phyloP scores from a whole-genome alignment of 1,139 yeast genomes.

The Wickerhamiella infanticola region DNA sequence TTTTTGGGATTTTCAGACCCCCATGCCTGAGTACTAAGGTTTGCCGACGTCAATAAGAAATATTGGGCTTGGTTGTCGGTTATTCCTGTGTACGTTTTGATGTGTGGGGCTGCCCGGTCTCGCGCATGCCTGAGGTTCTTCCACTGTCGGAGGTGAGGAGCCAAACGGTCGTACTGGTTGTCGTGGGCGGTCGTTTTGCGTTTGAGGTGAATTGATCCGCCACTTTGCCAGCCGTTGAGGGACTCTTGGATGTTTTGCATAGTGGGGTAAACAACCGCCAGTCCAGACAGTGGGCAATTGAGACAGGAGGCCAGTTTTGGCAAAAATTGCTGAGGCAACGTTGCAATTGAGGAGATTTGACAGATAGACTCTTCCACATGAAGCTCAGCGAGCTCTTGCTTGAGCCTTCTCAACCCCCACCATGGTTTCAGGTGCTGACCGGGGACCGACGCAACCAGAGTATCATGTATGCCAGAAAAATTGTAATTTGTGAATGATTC shows the following conservation, averaged over 20 bases:
- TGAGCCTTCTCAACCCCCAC: conserved; percentile 18
- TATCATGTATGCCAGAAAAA: conserved; percentile 17
- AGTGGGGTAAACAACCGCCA: conserved; percentile 21
- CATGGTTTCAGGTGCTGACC: conserved; percentile 16
- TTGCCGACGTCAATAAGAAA: conserved; percentile 24
- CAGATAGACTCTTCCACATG: conserved; percentile 12
- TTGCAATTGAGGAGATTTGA: conserved; percentile 22
- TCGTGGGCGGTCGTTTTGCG: conserved; percentile 12
- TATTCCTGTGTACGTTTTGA: conserved; percentile 21
- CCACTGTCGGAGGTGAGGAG: conserved; percentile 19
- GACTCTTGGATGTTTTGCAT: conserved; percentile 19
- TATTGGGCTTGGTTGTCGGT: conserved; percentile 15
- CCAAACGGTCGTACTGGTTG: conserved; percentile 16
- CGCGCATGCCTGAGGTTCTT: conserved; percentile 19
- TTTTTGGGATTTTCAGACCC: conserved; percentile 16
- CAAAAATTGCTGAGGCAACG: conserved; percentile 14
- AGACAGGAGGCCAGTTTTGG: neutral
- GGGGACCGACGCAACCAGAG: conserved; percentile 22
- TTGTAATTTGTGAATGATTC: conserved; percentile 15
- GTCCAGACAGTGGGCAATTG: neutral
- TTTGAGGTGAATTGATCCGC: conserved; percentile 20
- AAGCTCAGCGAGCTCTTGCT: conserved; percentile 8
- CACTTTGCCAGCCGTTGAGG: conserved; percentile 21
- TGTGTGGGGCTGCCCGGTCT: conserved; percentile 23
- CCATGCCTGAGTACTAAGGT: conserved; percentile 26